Conservation (phyloP, 495 filamentous ascomycete species). For the Evernia prunastri region DNA sequence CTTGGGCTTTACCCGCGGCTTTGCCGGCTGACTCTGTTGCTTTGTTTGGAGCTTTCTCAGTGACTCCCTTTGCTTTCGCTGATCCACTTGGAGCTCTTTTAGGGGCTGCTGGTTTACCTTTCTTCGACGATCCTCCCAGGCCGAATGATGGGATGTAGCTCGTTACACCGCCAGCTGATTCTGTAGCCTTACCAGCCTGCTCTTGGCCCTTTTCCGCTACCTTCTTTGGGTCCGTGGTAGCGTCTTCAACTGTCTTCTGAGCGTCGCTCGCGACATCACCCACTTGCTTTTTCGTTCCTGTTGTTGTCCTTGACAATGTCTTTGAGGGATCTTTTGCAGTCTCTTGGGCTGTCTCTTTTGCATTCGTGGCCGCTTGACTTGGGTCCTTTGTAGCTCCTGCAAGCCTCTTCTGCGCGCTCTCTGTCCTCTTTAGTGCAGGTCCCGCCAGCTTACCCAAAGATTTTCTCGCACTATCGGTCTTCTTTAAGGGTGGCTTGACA, state of each 20-base stretch:
- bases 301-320: neutral
- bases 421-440: slow-evolving; percentile 1
- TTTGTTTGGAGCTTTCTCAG: neutral
- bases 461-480: slow-evolving; percentile 4
- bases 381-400: neutral
- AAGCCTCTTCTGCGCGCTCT: slow-evolving; percentile 11
- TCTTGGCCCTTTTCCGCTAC: neutral
- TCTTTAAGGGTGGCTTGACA: slow-evolving; percentile 5
- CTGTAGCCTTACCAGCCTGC: neutral
- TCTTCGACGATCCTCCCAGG: slow-evolving; percentile 7
- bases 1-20: neutral
- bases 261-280: neutral
- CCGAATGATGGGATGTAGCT: slow-evolving; percentile 25
- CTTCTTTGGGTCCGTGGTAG: neutral
- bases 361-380: neutral
- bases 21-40: neutral
- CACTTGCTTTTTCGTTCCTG: neutral
- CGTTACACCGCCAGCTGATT: slow-evolving; percentile 11
- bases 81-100: slow-evolving; percentile 2
- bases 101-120: slow-evolving; percentile 8
- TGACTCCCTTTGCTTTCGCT: neutral
- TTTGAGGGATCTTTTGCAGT: neutral
- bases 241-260: neutral
- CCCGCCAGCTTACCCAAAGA: slow-evolving; percentile 1
- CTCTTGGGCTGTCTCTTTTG: neutral